Conservation (phyloP, 495 filamentous ascomycete species). For the Talaromyces wortmannii region DNA sequence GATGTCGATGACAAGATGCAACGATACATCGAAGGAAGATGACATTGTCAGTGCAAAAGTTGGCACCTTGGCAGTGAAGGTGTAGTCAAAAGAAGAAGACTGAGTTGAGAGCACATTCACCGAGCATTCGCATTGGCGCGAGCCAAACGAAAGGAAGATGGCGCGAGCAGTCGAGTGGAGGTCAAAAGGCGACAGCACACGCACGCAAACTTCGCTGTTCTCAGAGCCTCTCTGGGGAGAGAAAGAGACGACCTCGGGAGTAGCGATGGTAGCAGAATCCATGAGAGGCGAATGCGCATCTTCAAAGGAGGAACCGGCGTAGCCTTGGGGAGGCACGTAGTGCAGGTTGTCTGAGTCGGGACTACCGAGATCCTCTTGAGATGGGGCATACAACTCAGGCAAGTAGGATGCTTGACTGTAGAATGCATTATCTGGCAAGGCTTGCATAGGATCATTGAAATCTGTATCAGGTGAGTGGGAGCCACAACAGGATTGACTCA, state of each 20-base stretch:
- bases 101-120: conserved; percentile 55
- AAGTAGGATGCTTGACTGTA: conserved; percentile 38
- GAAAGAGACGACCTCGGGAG: conserved; percentile 55
- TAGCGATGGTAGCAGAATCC: conserved; percentile 12
- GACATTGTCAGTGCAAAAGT: conserved; percentile 60
- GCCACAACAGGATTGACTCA: neutral
- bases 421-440: conserved; percentile 5
- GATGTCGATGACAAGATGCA: conserved; percentile 66
- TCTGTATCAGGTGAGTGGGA: neutral
- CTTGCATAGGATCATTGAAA: conserved; percentile 2
- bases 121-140: conserved; percentile 56
- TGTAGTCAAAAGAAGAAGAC: conserved; percentile 57
- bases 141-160: conserved; percentile 70
- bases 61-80: conserved; percentile 67
- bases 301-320: conserved; percentile 36
- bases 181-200: conserved; percentile 69
- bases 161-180: conserved; percentile 46
- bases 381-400: conserved; percentile 35
- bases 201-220: conserved; percentile 64
- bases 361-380: conserved; percentile 39
- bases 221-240: conserved; percentile 58
- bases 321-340: conserved; percentile 34
- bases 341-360: conserved; percentile 39
- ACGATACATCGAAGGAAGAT: conserved; percentile 59
- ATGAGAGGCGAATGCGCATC: conserved; percentile 34